phyloP scores from a whole-genome alignment of 441 rosid species.

The Populus tomentosa region DNA sequence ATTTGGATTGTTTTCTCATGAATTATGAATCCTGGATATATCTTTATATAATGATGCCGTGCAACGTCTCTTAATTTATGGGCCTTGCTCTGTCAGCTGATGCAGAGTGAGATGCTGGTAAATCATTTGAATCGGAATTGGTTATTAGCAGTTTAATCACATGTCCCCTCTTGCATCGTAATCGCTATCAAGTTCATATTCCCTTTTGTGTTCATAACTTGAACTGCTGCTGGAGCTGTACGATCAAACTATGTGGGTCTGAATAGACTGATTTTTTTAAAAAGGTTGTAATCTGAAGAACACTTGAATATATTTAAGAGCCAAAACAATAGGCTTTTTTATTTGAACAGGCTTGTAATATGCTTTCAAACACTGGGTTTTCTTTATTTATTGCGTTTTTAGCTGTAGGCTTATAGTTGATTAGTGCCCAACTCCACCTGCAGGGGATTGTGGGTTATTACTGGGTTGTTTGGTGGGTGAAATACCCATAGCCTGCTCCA shows the following conservation, averaged over 20 bases:
- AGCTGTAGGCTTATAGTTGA: not conserved
- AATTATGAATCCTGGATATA: not conserved
- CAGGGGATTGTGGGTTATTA: not conserved
- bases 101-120: not conserved
- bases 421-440: not conserved
- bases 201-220: not conserved
- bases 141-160: no score
- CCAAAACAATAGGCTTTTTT: not conserved
- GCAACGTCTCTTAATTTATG: not conserved
- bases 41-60: not conserved
- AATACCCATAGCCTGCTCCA: not conserved
- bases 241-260: not conserved
- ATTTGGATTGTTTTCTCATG: not conserved
- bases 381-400: not conserved
- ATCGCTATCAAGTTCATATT: not conserved
- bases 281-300: not conserved
- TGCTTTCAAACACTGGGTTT: not conserved
- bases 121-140: not conserved
- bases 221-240: not conserved
- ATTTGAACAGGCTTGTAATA: not conserved
- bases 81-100: not conserved
- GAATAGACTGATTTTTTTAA: not conserved
- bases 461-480: not conserved
- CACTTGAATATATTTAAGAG: not conserved
- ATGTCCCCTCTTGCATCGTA: no score